phyloP scores from a whole-genome alignment of 495 filamentous ascomycete species.

The Aspergillus nidulans region DNA sequence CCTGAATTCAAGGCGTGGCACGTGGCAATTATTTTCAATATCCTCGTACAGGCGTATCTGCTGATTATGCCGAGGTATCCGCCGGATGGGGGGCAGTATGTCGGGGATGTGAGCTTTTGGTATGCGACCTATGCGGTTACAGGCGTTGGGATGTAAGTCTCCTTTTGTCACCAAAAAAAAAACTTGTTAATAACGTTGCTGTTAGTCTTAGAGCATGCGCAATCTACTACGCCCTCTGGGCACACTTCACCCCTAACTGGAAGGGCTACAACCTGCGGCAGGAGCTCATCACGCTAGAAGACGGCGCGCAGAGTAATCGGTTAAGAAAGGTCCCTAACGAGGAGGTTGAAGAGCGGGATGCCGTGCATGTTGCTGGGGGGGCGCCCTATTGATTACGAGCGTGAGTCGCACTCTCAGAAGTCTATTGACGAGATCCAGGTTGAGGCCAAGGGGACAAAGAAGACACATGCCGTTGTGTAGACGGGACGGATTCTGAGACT shows the following conservation, averaged over 20 bases:
- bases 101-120: slow-evolving; percentile 62
- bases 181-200: not conserved
- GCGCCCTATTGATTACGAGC: not conserved
- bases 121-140: slow-evolving; percentile 58
- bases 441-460: not conserved
- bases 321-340: slow-evolving; percentile 49
- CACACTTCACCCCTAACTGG: slow-evolving; percentile 45
- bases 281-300: slow-evolving; percentile 46
- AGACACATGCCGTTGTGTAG: too few species aligned
- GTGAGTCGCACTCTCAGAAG: not conserved
- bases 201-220: slow-evolving; percentile 36
- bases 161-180: too few species aligned
- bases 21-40: slow-evolving; percentile 47
- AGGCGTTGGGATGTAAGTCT: slow-evolving; percentile 50
- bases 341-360: slow-evolving; percentile 51
- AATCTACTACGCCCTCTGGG: slow-evolving; percentile 55
- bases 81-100: slow-evolving; percentile 48
- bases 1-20: slow-evolving; percentile 53
- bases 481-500: too few species aligned
- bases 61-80: slow-evolving; percentile 64
- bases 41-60: slow-evolving; percentile 51
- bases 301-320: slow-evolving; percentile 45
- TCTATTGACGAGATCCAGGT: not conserved
- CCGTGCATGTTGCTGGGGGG: slow-evolving; percentile 51
- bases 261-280: slow-evolving; percentile 50